Evolutionary conservation across 306 rosid genomes (phyloP).

Genomic region (Begonia masoniana): DNA sequence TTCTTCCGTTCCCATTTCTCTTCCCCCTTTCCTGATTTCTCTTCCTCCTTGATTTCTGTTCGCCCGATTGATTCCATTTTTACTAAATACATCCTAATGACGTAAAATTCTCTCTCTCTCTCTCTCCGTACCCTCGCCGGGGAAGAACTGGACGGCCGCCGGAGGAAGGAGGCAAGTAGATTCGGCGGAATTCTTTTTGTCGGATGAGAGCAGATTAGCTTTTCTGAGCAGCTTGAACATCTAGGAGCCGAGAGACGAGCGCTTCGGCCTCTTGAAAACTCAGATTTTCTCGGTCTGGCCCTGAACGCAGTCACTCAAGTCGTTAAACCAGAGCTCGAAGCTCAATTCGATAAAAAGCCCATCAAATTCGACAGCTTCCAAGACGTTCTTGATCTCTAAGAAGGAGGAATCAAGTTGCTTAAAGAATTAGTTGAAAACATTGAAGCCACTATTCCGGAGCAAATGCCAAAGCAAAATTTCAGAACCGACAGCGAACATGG

Average conservation of each 20-base stretch:
- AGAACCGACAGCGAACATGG: conserved; percentile 46
- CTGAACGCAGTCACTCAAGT: conserved; percentile 53
- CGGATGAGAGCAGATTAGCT: conserved; percentile 37
- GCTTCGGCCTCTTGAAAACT: conserved; percentile 64
- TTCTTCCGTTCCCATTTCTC: too few relatives aligned
- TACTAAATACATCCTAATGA: too few relatives aligned
- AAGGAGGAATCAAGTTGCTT: conserved; percentile 56
- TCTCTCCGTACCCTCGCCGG: conserved; percentile 60
- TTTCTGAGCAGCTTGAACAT: conserved; percentile 29
- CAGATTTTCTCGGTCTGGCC: conserved; percentile 62
- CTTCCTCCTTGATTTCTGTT: too few relatives aligned
- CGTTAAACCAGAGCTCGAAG: conserved; percentile 46
- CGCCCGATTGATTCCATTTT: too few relatives aligned
- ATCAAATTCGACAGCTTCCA: conserved; percentile 53
- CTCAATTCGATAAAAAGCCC: conserved; percentile 33
- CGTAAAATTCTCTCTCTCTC: too few relatives aligned
- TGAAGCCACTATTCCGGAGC: conserved; percentile 37
- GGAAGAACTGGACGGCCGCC: conserved; percentile 64
- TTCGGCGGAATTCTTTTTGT: background rate
- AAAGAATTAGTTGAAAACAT: conserved; percentile 25
- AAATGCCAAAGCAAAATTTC: conserved; percentile 50
- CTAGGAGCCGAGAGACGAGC: conserved; percentile 83
- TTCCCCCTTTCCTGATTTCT: too few relatives aligned
- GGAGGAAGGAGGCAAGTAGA: conserved; percentile 28
- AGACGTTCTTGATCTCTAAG: conserved; percentile 50